A percentile compares a stretch with the other conserved stretches of the same genome.
These are phyloP conservation scores for Metarhizium brunneum DNA, from an alignment of 2,329 filamentous ascomycete genomes.

Conservation along the genomic window DNA sequence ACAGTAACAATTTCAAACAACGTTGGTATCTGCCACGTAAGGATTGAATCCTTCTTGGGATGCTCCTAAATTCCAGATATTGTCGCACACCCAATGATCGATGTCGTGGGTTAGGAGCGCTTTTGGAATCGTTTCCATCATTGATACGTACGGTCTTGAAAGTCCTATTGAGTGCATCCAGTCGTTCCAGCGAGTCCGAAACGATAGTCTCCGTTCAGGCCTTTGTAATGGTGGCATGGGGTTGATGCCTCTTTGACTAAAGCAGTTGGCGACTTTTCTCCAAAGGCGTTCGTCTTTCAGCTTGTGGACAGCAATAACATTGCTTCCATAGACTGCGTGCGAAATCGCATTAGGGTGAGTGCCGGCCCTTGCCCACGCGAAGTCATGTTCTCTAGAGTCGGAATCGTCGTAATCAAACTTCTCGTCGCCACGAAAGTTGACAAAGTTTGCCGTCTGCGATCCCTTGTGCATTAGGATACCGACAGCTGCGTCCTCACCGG, in stretches of 20 bases:
- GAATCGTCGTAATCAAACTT: conserved; percentile 21
- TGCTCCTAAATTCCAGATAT: conserved; percentile 16
- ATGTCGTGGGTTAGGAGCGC: conserved; percentile 11
- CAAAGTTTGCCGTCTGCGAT: conserved; percentile 13
- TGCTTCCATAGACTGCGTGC: conserved; percentile 15
- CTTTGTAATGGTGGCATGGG: conserved; percentile 5
- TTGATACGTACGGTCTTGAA: conserved; percentile 9
- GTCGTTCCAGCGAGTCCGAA: conserved; percentile 14
- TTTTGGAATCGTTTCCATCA: conserved; percentile 15
- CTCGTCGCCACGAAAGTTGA: conserved; percentile 19
- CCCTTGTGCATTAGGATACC: conserved; percentile 19
- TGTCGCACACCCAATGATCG: conserved; percentile 16
- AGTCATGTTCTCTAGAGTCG: conserved; percentile 17
- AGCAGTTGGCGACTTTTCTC: conserved; percentile 20
- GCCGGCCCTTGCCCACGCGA: conserved; percentile 16
- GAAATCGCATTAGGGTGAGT: conserved; percentile 15
- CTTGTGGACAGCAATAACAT: conserved; percentile 17
- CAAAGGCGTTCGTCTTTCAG: conserved; percentile 17
- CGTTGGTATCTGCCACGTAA: background rate
- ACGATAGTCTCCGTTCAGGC: conserved; percentile 5
- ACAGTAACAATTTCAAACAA: background rate
- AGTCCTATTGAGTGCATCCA: conserved; percentile 14
- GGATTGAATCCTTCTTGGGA: background rate
- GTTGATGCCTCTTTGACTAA: conserved; percentile 18
- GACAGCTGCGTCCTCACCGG: conserved; percentile 21